Base-by-base conservation (phyloP, 148 eudicot genomes). In the Vaccinium myrtillus region DNA sequence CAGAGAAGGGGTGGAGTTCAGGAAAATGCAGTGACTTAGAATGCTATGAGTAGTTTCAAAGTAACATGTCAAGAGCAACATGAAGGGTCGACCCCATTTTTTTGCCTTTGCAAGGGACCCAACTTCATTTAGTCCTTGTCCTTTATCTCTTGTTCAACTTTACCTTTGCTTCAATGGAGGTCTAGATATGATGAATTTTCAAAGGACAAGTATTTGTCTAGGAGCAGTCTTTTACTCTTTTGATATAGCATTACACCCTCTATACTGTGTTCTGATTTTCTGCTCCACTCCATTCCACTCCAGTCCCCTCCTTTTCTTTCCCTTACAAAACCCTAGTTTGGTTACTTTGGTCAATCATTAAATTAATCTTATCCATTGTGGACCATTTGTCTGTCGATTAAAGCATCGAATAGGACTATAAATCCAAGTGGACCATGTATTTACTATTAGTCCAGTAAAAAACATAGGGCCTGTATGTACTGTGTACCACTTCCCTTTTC, bases 11-110 rank as follows among this genome's bases (percentile, higher is more conserved):
- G 43, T 1, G 30, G 6, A 77, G 43, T 50, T 51, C 51, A 77
- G 80, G 15, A 51, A 25, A 77, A 23, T 78, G 39, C 9, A 51
- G 61, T 4, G 43, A 48, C 8, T 19, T 74, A 76, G 39, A 25
- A 50, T 21, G 51, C 50, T 48, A 6, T 32, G n/a, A 25, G 58
- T 23, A 54, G 8, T 65, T 70, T 43, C 0, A 32, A 81, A 8
- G 46, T 49, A 36, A 21, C 46, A 65, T 67, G 76, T 81, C 76
- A 81, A 76, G 12, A 48, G 76, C 59, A 67, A 50, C 49, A 18
- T 27, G 32, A 67, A 70, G 46, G 1, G 25, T 81, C 14, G 36
- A 49, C 59, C 46, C 16, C 48, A 0, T 61, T 16, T 9, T 48
- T 63, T 55, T 49, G 59, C 69, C 27, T 82, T 82, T 49, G 15